These are phyloP conservation scores for Xylaria scruposa DNA, from an alignment of 495 filamentous ascomycete species.

Conservation along the genomic window DNA sequence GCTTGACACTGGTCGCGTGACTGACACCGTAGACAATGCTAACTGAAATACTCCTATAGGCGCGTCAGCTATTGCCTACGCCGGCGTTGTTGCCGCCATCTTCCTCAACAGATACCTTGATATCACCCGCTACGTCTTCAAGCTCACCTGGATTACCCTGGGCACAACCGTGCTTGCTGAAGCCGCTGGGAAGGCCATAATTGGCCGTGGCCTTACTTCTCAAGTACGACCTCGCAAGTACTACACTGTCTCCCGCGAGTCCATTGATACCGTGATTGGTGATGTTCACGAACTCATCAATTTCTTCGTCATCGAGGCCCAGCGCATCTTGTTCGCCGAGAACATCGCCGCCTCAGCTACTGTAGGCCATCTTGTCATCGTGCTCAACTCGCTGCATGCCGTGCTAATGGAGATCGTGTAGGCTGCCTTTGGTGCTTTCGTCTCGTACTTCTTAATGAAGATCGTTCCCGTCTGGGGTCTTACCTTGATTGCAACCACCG, in stretches of 20 bases:
- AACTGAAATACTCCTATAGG: slow-evolving; percentile 48
- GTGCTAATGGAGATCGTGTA: slow-evolving; percentile 46
- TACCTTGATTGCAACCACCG: slow-evolving; percentile 74
- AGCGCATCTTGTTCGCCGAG: slow-evolving; percentile 94
- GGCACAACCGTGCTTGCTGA: slow-evolving; percentile 78
- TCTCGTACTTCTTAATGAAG: slow-evolving; percentile 94
- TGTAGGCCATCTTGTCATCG: slow-evolving; percentile 62
- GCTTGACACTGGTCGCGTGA: slow-evolving; percentile 31
- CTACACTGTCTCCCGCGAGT: slow-evolving; percentile 87
- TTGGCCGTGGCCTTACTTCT: slow-evolving; percentile 80
- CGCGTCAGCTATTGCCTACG: slow-evolving; percentile 86
- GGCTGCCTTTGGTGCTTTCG: slow-evolving; percentile 79
- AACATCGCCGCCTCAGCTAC: slow-evolving; percentile 81
- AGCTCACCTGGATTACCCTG: slow-evolving; percentile 71
- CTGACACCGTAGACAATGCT: slow-evolving; percentile 47
- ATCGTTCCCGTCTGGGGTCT: slow-evolving; percentile 94
- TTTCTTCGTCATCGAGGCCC: slow-evolving; percentile 96
- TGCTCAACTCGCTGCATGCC: neutral
- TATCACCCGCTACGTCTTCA: slow-evolving; percentile 86
- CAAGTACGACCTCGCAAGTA: slow-evolving; percentile 91
- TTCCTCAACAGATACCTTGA: slow-evolving; percentile 90
- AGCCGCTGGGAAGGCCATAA: slow-evolving; percentile 72
- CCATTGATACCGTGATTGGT: slow-evolving; percentile 77
- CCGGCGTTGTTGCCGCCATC: slow-evolving; percentile 76
- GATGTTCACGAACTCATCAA: slow-evolving; percentile 92